phyloP scores from a whole-genome alignment of 441 rosid species.

The Euphorbia celastroides region DNA sequence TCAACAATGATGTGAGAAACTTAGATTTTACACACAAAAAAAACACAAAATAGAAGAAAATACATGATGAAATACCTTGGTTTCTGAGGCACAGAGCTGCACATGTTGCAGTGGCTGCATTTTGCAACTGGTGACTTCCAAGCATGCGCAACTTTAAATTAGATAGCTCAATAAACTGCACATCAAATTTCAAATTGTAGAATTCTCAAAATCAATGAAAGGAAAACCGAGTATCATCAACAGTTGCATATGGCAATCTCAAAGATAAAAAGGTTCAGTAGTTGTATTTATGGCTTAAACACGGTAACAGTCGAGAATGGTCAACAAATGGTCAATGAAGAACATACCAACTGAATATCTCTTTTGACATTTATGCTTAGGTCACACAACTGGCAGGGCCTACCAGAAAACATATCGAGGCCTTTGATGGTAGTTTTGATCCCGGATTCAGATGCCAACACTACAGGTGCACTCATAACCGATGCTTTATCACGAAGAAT shows the following conservation, averaged over 20 bases:
- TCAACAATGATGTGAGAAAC: background rate
- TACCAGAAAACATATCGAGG: constrained; percentile 32
- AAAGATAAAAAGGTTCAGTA: background rate
- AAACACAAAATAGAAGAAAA: background rate
- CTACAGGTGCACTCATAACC: constrained; percentile 38
- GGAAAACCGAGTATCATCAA: background rate
- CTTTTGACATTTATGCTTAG: constrained; percentile 36
- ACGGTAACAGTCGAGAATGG: background rate
- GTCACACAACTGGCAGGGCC: constrained; percentile 58
- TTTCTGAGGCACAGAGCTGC: constrained; percentile 62
- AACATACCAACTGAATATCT: constrained; percentile 49
- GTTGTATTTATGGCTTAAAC: background rate
- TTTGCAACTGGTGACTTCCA: constrained; percentile 88
- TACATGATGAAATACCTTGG: constrained; percentile 40
- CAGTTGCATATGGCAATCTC: background rate
- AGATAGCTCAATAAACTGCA: constrained; percentile 57
- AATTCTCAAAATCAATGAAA: background rate
- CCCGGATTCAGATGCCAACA: constrained; percentile 56
- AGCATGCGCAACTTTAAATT: constrained; percentile 62
- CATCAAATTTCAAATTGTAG: too few relatives aligned
- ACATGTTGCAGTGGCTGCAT: constrained; percentile 80
- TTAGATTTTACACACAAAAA: background rate
- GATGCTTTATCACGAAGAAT: constrained; percentile 56
- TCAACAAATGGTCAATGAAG: constrained; percentile 4
- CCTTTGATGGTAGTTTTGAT: constrained; percentile 45